Base-by-base conservation (phyloP, 768 basidiomycete species). In the Mycena galericulata region DNA sequence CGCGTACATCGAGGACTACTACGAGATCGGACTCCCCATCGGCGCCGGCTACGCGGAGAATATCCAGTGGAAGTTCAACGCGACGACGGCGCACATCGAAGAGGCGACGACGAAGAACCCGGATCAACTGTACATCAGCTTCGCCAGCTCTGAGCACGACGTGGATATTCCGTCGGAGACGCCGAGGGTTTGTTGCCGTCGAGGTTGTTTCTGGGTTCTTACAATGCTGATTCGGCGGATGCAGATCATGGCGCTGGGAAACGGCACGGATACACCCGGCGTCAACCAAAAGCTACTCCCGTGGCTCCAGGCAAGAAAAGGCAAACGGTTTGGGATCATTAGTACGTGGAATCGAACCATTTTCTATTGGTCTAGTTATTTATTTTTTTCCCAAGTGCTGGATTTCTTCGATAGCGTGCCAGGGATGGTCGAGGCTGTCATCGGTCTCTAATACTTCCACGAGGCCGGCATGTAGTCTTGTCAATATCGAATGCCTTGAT, bases 1-100 rank as follows among this genome's bases (percentile, higher is more conserved):
- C 15, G 85, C 84, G 1, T 85, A 77, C 64, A 86, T 87, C 55
- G 82, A 86, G 74, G 84, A 86, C 72, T 82, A 79, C 69, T 85
- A 85, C 63, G 76, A 79, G 17, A 78, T 80, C 58, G 75, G 76
- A 20, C 71, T 84, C n/a, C 75, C 82, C 7, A 46, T 60, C 12
- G 77, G 78, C n/a, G 75, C 82, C 1, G 79, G 80, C 10, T 73
- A 76, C 17, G 73, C 73, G 15, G 77, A 77, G 20, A 84, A 84
- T 68, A 80, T 87, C 51, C 75, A 81, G 26, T 76, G 77, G 62
- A 86, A 87, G 70, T 82, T 80, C 74, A 77, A 83, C 38, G 79
- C 76, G 11, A 78, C 79, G 9, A 77, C 77, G 2, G 80, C 81
- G 1, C 84, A 86, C 71, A 62, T 86, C 30, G 74, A 76, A 22